Evolutionary conservation across 2,329 filamentous ascomycete genomes (phyloP).

Genomic region (Ustulina deusta): DNA sequence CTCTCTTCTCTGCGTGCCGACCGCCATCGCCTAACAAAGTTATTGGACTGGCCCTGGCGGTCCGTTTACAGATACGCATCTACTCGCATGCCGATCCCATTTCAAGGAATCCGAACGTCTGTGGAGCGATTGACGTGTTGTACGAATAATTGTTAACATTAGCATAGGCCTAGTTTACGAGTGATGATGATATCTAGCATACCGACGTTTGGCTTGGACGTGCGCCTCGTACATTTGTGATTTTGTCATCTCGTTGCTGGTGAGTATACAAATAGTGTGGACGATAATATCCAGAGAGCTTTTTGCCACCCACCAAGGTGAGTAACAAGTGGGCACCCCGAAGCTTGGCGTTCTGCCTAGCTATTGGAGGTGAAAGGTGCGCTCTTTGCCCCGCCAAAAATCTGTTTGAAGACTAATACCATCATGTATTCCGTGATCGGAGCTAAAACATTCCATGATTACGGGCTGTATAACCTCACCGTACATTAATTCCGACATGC

Average conservation of each 20-base stretch:
- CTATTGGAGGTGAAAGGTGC: background rate
- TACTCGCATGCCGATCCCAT: background rate
- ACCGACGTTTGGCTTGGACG: background rate
- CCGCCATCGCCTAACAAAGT: too few relatives aligned
- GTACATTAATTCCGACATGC: slow-evolving; percentile 9
- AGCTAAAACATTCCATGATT: slow-evolving; percentile 24
- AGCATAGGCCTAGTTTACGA: slow-evolving; percentile 12
- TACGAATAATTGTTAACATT: slow-evolving; percentile 11
- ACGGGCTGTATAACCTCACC: slow-evolving; percentile 5
- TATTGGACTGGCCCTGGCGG: background rate
- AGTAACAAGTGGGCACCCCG: background rate
- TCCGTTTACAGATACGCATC: background rate
- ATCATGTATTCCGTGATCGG: slow-evolving; percentile 35
- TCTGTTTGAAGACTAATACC: background rate
- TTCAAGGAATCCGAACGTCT: background rate
- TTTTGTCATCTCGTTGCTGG: background rate
- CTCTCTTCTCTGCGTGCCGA: background rate
- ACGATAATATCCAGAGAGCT: background rate
- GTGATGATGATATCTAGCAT: background rate
- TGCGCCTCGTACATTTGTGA: background rate
- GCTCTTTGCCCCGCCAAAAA: background rate
- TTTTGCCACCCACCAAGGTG: background rate
- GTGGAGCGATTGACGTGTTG: background rate
- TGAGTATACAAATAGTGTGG: background rate
- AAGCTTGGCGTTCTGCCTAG: background rate